Evolutionary conservation across 1,139 yeast species (phyloP), one percentile per base, ranked within the genome.

Genomic region (Komagataea norvegica): DNA sequence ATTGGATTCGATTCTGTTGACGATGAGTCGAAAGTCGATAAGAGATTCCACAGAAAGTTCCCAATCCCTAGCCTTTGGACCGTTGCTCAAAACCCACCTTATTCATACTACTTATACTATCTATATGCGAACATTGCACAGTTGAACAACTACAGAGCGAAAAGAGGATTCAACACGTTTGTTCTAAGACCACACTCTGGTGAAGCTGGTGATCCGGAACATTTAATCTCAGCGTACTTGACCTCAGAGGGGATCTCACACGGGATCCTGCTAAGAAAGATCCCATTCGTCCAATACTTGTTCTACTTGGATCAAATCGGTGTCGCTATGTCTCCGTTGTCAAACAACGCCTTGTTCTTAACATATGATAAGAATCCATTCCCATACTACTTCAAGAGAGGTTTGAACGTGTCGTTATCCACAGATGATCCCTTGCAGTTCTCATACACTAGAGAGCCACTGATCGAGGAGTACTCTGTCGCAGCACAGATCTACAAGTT

Each of bases 191-290:
- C 99, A 2, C 99, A 93, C 60, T 86, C 96, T 53, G 99, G 99
- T 47, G 99, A 93, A 62, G 99, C 98, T 6, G 99, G 99, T 38
- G 97, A 93, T 55, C 96, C 98, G 1, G 97, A 89, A 54, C 98
- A 93, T 64, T 71, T 93, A 57, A 87, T 89, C 31, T 74, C 91
- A 40, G 93, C 98, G 1, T 93, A 84, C 55, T 65, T 93, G 54
- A 78, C 94, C 0, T 79, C 96, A 1, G 94, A 91, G 55, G 86
- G 94, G 37, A 93, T 91, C 45, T 86, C 95, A 31, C 99, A 93
- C 57, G 99, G 99, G 42, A 93, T 93, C 44, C 63, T 89, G 43
- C 69, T 93, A 52, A 77, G 98, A 61, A 93, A 93, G 61, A 75
- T 91, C 34, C 98, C 98, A 28, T 88, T 85, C 59, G 80, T 93